Conservation (phyloP, 23 red algal genomes). For the Gracilaria caudata region DNA sequence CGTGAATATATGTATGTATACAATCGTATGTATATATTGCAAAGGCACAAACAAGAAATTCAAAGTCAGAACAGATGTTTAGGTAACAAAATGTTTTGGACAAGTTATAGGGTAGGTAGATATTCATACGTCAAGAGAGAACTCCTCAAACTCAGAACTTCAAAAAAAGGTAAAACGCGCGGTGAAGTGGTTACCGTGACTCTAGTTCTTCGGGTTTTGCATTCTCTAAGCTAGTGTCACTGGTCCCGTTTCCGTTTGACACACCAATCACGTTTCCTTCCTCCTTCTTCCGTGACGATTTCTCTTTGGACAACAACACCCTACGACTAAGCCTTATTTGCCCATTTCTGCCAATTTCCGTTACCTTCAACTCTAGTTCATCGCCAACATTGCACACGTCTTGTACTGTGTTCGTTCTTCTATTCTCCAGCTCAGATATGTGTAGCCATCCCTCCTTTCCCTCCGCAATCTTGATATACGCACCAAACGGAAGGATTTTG, state of each 20-base stretch:
- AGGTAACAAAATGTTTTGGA: slow-evolving; percentile 41
- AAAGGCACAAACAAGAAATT: slow-evolving; percentile 30
- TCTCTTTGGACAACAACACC: slow-evolving; percentile 9
- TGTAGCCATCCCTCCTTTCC: slow-evolving; percentile 94
- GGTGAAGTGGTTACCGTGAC: not conserved
- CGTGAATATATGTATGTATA: not conserved
- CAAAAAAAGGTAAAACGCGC: not conserved
- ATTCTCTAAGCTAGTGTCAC: not conserved
- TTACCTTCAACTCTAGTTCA: slow-evolving; percentile 65
- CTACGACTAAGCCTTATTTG: slow-evolving; percentile 84
- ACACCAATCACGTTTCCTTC: not conserved
- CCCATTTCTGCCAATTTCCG: slow-evolving; percentile 72
- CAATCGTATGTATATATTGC: slow-evolving; percentile 3
- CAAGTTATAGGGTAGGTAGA: slow-evolving; percentile 33
- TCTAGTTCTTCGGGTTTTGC: not conserved
- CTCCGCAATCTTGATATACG: slow-evolving; percentile 79
- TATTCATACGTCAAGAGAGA: slow-evolving; percentile 23
- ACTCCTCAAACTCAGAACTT: slow-evolving; percentile 8
- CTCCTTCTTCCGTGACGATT: not conserved
- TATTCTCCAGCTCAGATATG: slow-evolving; percentile 90
- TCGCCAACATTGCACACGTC: slow-evolving; percentile 85
- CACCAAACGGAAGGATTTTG: slow-evolving; percentile 92
- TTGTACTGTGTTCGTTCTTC: slow-evolving; percentile 71
- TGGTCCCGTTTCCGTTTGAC: slow-evolving; percentile 22
- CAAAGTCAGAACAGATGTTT: slow-evolving; percentile 38